A percentile compares a stretch with the other conserved stretches of the same genome.
phyloP scores from a whole-genome alignment of 345 rosid genomes.

The Rhodomyrtus tomentosa region DNA sequence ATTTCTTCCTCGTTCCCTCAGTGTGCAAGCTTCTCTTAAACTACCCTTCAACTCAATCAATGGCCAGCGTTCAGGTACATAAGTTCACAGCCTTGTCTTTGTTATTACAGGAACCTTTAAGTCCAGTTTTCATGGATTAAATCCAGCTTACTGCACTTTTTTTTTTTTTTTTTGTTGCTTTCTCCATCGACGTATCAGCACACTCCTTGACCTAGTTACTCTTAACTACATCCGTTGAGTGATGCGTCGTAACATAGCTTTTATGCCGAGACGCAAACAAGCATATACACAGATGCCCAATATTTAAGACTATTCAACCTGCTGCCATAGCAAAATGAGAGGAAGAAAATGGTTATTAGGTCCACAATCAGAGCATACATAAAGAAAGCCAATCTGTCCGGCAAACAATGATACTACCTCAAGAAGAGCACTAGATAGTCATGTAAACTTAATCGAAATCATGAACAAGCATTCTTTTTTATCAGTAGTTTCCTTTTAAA shows the following conservation, averaged over 20 bases:
- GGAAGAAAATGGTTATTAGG: background rate
- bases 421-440: background rate
- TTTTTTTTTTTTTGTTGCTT: background rate
- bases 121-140: background rate
- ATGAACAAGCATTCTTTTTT: background rate
- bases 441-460: background rate
- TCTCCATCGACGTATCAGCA: background rate
- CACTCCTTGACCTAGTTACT: background rate
- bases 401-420: background rate
- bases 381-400: background rate
- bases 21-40: background rate
- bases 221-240: background rate
- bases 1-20: background rate
- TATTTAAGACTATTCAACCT: background rate
- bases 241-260: background rate
- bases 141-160: background rate
- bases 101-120: background rate
- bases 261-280: background rate
- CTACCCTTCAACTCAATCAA: background rate
- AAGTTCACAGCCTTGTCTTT: background rate
- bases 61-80: background rate
- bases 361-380: background rate
- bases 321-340: background rate
- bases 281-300: background rate
- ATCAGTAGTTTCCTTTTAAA: background rate